Evolutionary conservation across 495 filamentous ascomycete species (phyloP), one percentile per base, ranked within the genome.

Genomic region (Articulospora tetracladia): DNA sequence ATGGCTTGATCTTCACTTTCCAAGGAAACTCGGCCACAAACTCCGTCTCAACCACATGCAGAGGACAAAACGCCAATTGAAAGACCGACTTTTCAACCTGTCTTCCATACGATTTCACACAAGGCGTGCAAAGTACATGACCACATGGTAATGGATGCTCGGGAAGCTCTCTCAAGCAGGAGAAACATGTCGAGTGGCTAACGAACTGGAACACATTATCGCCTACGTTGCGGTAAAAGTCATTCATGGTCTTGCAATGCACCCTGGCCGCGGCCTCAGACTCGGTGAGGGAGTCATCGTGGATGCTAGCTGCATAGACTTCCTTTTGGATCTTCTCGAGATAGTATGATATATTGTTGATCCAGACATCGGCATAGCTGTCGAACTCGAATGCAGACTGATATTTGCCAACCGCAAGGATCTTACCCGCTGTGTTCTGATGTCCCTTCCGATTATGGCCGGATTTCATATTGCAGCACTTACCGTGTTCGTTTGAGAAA

Each of bases 91-190:
- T 69, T 48, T 70, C 65, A 15, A 63, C 66, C 59, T 64, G 66
- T 4, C 44, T 46, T 17, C 75, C 68, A 27, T 71, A 61, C 0
- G 26, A 20, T 34, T 54, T 52, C 1, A 62, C 57, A 48, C 81
- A 84, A 3, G 70, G 66, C 11, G 74, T 74, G 58, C 84, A 86
- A 0, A 86, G 67, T 6, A 83, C 75, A 67, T 87, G 84, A 0
- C 83, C 83, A 60, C 83, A 87, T 11, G 76, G 76, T 2, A 87
- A 57, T 1, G 75, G 70, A 60, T 85, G 77, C 55, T 83, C 74
- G 0, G 83, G 79, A 0, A 77, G 62, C 32, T 79, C 77, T 32
- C 72, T 71, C 52, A 85, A 63, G 59, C 83, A 87, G 23, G 72
- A 79, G n/a, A 84, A 80, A 60, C 84, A 87, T 2, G 70, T 73